Evolutionary conservation across 257 asterid species (phyloP), one percentile per base, ranked within the genome.

Genomic region (Thymus mandschuricus): DNA sequence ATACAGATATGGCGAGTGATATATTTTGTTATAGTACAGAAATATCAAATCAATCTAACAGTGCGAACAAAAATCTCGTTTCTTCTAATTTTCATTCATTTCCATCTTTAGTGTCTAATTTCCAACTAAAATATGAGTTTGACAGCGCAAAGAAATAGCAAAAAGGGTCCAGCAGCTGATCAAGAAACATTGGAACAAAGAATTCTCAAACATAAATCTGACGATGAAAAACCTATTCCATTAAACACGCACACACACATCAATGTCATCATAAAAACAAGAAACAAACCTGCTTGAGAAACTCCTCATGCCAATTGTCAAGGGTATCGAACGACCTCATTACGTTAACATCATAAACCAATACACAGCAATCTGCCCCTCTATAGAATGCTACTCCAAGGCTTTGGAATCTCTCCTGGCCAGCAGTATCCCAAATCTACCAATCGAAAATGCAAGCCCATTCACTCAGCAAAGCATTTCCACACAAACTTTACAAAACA

Each of bases 341-440:
- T 7, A 91, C 96, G 41, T 94, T 94, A 43, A 94, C 97, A 73
- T 94, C 99, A 78, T 94, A 94, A 8, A 86, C 98, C 76, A 91
- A 76, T 38, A 94, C 97, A 60, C 97, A 94, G 75, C 99, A 94
- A 84, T 94, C 96, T 3, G 98, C 98, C 66, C 98, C 98, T 85
- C 98, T 79, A 54, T 93, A 93, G 75, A 93, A 93, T 27, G 98
- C 97, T 74, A 91, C 97, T 41, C 98, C 97, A 35, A 93, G 97
- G 83, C 98, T 89, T 77, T 93, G 98, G 83, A 93, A 93, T 73
- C 96, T 87, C 88, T 93, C 98, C 82, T 93, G 98, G 57, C 98
- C 97, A 44, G 98, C 98, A 57, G 97, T 93, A 72, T 93, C 99
- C 97, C 98, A 93, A 69, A 93, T 86, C 98, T 93, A 81, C 68